These are phyloP conservation scores for Elsinoe ampelina DNA, from an alignment of 2,329 filamentous ascomycete species.

Conservation along the genomic window DNA sequence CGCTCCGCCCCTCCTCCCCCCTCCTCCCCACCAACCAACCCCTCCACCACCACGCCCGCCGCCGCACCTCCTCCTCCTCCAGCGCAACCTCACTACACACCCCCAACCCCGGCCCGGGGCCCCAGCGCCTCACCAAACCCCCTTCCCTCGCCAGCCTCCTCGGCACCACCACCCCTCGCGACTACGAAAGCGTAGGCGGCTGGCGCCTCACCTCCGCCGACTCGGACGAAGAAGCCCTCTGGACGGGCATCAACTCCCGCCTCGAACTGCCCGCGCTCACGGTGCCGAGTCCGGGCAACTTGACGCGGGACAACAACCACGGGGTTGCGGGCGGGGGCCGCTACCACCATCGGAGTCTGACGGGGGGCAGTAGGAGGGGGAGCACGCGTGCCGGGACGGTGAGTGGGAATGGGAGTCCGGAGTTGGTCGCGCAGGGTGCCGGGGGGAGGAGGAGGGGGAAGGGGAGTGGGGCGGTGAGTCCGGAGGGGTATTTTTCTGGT, in stretches of 20 bases:
- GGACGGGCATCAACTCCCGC: constrained; percentile 36
- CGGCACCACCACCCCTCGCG: constrained; percentile 24
- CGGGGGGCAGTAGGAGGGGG: constrained; percentile 23
- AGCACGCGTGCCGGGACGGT: constrained; percentile 24
- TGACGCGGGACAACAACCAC: background rate
- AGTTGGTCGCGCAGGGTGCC: background rate
- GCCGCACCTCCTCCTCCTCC: constrained; percentile 22
- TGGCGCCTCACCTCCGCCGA: constrained; percentile 28
- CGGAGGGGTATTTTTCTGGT: constrained; percentile 20
- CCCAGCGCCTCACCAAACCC: constrained; percentile 21
- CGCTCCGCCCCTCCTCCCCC: constrained; percentile 17
- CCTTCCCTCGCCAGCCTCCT: constrained; percentile 29
- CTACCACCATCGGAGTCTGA: constrained; percentile 27
- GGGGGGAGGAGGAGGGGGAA: constrained; percentile 9
- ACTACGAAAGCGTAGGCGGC: constrained; percentile 38
- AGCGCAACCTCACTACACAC: constrained; percentile 20
- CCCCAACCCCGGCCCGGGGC: constrained; percentile 13
- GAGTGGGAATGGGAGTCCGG: constrained; percentile 26
- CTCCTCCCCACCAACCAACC: constrained; percentile 20
- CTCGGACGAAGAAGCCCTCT: constrained; percentile 35
- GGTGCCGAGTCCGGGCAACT: constrained; percentile 16
- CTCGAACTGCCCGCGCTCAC: constrained; percentile 28
- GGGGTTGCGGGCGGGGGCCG: constrained; percentile 13
- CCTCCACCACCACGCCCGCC: constrained; percentile 21
- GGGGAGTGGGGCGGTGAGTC: constrained; percentile 19